phyloP scores from a whole-genome alignment of 2,329 filamentous ascomycete genomes.

The Microcyclosporella mali region DNA sequence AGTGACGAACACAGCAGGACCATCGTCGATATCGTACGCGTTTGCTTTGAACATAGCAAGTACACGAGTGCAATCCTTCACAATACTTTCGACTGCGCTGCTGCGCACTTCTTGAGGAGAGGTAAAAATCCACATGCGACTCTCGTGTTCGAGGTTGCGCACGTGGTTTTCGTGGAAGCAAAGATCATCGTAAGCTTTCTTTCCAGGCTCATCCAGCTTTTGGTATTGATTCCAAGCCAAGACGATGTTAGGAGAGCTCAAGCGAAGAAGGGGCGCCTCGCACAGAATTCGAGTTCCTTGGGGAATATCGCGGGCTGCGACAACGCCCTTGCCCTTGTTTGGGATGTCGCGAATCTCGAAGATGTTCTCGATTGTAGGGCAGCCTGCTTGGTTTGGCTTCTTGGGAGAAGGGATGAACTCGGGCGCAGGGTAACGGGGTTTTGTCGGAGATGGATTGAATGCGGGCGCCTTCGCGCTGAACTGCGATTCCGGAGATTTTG shows the following conservation, averaged over 20 bases:
- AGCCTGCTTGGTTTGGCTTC: not conserved
- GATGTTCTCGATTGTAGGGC: not conserved
- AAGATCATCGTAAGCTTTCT: conserved; percentile 14
- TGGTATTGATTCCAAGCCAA: conserved; percentile 17
- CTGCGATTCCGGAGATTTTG: not conserved
- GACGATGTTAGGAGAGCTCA: conserved; percentile 11
- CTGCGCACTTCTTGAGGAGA: too few species aligned
- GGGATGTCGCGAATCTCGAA: conserved; percentile 14
- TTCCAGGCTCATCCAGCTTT: conserved; percentile 11
- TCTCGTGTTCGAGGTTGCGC: conserved; percentile 17
- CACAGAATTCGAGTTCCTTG: conserved; percentile 23
- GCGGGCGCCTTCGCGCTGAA: not conserved
- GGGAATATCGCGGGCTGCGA: conserved; percentile 19
- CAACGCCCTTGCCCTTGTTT: conserved; percentile 23
- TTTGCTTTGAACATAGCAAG: conserved; percentile 19
- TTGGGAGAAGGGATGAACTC: not conserved
- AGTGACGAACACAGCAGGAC: conserved; percentile 13
- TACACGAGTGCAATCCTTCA: conserved; percentile 14
- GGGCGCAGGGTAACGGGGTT: not conserved
- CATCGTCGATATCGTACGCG: not conserved
- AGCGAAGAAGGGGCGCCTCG: conserved; percentile 20
- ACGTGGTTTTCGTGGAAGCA: not conserved
- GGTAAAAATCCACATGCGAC: conserved; percentile 9
- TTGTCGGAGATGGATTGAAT: not conserved
- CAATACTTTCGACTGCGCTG: too few species aligned